Percentiles rank a stretch among this genome's conserved stretches.
Evolutionary conservation across 1,139 yeast genomes (phyloP).

Genomic region (Candida sp.): DNA sequence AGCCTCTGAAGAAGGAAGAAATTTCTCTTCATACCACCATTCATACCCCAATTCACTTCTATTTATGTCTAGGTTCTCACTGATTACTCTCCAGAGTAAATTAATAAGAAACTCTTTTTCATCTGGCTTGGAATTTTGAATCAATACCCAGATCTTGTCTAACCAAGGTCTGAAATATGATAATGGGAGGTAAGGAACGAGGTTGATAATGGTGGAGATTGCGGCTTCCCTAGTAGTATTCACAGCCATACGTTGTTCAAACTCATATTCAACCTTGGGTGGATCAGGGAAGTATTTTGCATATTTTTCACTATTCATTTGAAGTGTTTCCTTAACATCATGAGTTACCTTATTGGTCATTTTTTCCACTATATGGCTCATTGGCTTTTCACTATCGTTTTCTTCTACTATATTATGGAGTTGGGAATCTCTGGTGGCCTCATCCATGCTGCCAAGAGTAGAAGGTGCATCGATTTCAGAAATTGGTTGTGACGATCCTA

Average conservation of each 20-base stretch:
- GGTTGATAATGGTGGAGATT: conserved; percentile 43
- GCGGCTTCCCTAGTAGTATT: conserved; percentile 53
- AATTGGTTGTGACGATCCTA: conserved; percentile 39
- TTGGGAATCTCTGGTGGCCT: conserved; percentile 8
- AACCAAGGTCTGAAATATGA: conserved; percentile 46
- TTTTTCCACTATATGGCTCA: conserved; percentile 23
- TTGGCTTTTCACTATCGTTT: conserved; percentile 6
- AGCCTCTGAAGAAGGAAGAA: conserved; percentile 8
- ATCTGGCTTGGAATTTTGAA: conserved; percentile 33
- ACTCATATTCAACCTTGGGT: conserved; percentile 15
- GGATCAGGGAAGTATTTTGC: not conserved
- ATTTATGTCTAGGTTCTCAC: conserved; percentile 53
- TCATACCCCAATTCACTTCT: conserved; percentile 59
- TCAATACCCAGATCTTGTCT: conserved; percentile 38
- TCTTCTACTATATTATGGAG: not conserved
- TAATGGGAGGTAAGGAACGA: conserved; percentile 54
- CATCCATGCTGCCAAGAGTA: conserved; percentile 27
- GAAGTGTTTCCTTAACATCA: conserved; percentile 8
- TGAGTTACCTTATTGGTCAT: conserved; percentile 35
- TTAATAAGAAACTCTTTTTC: conserved; percentile 26
- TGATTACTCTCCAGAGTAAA: conserved; percentile 38
- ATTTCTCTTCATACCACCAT: conserved; percentile 56
- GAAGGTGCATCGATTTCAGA: conserved; percentile 34
- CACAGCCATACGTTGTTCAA: conserved; percentile 23
- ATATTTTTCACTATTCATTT: conserved; percentile 15